Percentiles rank a stretch among this genome's conserved stretches.
These are phyloP conservation scores for Platanthera guangdongensis DNA, from an alignment of 106 monocot genomes.

Conservation along the genomic window DNA sequence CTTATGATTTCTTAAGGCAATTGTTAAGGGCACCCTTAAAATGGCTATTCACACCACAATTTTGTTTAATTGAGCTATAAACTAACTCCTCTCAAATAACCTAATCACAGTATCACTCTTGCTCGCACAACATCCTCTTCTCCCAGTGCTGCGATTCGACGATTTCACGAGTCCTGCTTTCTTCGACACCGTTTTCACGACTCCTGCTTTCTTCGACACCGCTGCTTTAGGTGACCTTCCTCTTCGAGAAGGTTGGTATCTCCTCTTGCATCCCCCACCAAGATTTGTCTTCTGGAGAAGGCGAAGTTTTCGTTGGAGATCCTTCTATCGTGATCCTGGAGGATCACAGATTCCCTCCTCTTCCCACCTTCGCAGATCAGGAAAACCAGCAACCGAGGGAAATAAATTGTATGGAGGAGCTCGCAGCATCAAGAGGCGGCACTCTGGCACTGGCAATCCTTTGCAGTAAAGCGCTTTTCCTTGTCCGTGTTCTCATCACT, in stretches of 20 bases:
- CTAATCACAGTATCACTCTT: too few species aligned
- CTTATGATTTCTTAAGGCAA: too few species aligned
- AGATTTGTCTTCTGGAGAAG: not conserved
- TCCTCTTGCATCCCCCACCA: conserved; percentile 20
- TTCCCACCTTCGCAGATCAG: not conserved
- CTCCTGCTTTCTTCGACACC: too few species aligned
- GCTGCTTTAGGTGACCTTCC: not conserved
- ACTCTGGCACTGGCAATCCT: conserved; percentile 72
- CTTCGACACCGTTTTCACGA: too few species aligned
- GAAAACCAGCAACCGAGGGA: conserved; percentile 7
- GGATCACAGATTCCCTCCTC: conserved; percentile 1
- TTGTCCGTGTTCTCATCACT: conserved; percentile 74
- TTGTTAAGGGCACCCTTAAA: too few species aligned
- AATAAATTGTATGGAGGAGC: conserved; percentile 56
- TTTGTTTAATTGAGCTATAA: too few species aligned
- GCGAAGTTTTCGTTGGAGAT: conserved; percentile 8
- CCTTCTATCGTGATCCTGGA: conserved; percentile 15
- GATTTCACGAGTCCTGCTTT: too few species aligned
- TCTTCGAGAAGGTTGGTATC: conserved; percentile 62
- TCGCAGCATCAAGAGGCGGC: conserved; percentile 73
- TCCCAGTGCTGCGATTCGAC: too few species aligned
- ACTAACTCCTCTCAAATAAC: too few species aligned
- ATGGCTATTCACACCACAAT: too few species aligned
- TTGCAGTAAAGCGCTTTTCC: conserved; percentile 87
- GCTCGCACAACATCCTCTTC: too few species aligned